A percentile compares a stretch with the other conserved stretches of the same genome.
Conservation (phyloP, 2,329 filamentous ascomycete genomes). For the Penicillium sp. region DNA sequence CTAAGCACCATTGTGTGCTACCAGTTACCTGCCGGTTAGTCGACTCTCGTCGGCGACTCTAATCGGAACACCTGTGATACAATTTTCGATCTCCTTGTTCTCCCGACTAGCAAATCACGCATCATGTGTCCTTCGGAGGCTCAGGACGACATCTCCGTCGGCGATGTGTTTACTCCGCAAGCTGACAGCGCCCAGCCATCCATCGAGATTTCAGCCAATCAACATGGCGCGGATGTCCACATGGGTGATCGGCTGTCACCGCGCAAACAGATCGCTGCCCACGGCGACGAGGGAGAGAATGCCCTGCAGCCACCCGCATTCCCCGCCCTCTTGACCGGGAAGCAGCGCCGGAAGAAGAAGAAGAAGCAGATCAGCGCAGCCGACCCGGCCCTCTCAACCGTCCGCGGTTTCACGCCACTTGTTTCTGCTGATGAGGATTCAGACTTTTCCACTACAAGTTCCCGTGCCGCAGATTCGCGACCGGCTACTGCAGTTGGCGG, state of each 20-base stretch:
- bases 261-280: conserved; percentile 20
- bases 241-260: conserved; percentile 32
- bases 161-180: conserved; percentile 46
- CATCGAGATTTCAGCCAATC: conserved; percentile 28
- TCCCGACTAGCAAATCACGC: neutral
- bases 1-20: conserved; percentile 9
- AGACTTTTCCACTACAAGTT: conserved; percentile 47
- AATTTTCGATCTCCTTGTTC: neutral
- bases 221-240: conserved; percentile 29
- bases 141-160: conserved; percentile 42
- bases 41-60: conserved; percentile 10
- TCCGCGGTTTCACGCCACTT: conserved; percentile 49
- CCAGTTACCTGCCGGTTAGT: conserved; percentile 11
- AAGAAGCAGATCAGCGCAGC: conserved; percentile 35
- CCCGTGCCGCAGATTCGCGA: conserved; percentile 21
- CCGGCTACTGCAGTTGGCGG: conserved; percentile 22
- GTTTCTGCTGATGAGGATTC: conserved; percentile 53
- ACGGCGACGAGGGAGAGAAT: conserved; percentile 22
- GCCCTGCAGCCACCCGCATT: conserved; percentile 35
- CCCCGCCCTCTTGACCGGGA: conserved; percentile 30
- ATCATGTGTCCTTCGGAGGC: conserved; percentile 29
- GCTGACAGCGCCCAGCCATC: conserved; percentile 35
- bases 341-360: conserved; percentile 46
- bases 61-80: neutral
- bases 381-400: conserved; percentile 43